Conservation (phyloP, 139 green algal genomes). For the Chlamydomonas schloesseri region DNA sequence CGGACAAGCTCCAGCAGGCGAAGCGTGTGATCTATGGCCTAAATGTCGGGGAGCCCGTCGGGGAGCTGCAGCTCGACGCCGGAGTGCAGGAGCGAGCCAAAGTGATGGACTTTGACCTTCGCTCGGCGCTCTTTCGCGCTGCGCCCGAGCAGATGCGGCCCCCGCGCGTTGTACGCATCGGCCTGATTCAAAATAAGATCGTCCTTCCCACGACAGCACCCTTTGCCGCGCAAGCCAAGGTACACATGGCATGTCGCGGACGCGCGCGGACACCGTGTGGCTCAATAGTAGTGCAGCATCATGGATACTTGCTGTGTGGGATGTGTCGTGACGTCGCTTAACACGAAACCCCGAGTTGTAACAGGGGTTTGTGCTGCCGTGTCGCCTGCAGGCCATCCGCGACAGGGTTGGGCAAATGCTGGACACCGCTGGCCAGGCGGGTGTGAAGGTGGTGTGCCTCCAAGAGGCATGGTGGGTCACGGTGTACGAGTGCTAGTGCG, state of each 20-base stretch:
- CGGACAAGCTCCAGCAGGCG: conserved; percentile 77
- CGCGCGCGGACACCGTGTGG: background rate
- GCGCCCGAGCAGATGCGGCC: conserved; percentile 83
- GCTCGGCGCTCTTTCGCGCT: conserved; percentile 84
- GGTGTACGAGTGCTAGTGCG: no score
- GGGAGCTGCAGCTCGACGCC: conserved; percentile 36
- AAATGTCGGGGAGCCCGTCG: conserved; percentile 77
- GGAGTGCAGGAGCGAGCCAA: background rate
- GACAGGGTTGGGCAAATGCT: conserved; percentile 76
- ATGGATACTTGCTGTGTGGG: no score
- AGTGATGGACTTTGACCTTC: conserved; percentile 72
- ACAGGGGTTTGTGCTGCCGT: no score
- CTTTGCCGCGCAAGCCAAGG: conserved; percentile 79
- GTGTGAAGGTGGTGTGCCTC: conserved; percentile 94
- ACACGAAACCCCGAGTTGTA: no score
- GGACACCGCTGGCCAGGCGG: conserved; percentile 77
- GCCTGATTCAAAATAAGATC: conserved; percentile 91
- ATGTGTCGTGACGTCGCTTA: no score
- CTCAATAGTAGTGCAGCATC: background rate
- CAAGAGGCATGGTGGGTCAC: conserved; percentile 93
- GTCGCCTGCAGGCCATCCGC: conserved; percentile 70
- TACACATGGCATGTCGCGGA: background rate
- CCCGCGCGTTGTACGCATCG: conserved; percentile 85
- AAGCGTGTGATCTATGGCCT: conserved; percentile 83
- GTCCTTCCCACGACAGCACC: conserved; percentile 83